Conservation (phyloP, 352 stramenopile species). For the Phytophthora pistaciae region DNA sequence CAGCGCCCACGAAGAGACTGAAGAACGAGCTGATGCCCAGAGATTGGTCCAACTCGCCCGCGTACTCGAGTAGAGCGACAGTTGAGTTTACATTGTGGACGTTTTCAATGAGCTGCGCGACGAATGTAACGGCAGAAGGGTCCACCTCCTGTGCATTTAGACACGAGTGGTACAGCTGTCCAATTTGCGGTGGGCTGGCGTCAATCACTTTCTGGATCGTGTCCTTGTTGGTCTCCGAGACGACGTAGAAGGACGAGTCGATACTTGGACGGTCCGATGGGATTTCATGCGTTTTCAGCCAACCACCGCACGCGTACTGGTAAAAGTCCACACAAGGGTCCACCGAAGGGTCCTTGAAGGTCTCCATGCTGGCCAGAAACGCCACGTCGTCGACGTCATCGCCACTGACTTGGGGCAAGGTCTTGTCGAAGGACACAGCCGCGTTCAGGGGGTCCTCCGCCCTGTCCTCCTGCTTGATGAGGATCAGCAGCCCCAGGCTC, state of each 20-base stretch:
- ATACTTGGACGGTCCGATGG: slow-evolving; percentile 52
- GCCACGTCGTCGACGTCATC: slow-evolving; percentile 32
- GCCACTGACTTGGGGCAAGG: not conserved
- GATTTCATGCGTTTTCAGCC: slow-evolving; percentile 66
- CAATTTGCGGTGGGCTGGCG: slow-evolving; percentile 61
- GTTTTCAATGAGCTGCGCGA: slow-evolving; percentile 44
- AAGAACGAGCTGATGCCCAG: slow-evolving; percentile 65
- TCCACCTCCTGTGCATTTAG: slow-evolving; percentile 54
- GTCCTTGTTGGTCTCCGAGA: slow-evolving; percentile 60
- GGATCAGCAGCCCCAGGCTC: slow-evolving; percentile 23
- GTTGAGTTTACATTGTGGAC: slow-evolving; percentile 56
- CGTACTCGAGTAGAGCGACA: slow-evolving; percentile 46
- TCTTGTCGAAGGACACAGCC: slow-evolving; percentile 16
- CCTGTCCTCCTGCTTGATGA: slow-evolving; percentile 20
- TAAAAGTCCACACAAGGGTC: slow-evolving; percentile 86
- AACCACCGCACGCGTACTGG: slow-evolving; percentile 77
- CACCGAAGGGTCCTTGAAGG: slow-evolving; percentile 56
- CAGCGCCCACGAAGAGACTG: slow-evolving; percentile 47
- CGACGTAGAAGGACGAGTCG: slow-evolving; percentile 66
- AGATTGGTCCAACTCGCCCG: slow-evolving; percentile 55
- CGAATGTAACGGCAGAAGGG: slow-evolving; percentile 40
- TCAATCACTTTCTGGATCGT: slow-evolving; percentile 62
- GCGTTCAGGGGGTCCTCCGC: slow-evolving; percentile 4
- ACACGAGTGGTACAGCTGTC: slow-evolving; percentile 69
- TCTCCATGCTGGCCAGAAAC: slow-evolving; percentile 53